phyloP scores from a whole-genome alignment of 2,329 filamentous ascomycete genomes.

The Colletotrichum acutatum region DNA sequence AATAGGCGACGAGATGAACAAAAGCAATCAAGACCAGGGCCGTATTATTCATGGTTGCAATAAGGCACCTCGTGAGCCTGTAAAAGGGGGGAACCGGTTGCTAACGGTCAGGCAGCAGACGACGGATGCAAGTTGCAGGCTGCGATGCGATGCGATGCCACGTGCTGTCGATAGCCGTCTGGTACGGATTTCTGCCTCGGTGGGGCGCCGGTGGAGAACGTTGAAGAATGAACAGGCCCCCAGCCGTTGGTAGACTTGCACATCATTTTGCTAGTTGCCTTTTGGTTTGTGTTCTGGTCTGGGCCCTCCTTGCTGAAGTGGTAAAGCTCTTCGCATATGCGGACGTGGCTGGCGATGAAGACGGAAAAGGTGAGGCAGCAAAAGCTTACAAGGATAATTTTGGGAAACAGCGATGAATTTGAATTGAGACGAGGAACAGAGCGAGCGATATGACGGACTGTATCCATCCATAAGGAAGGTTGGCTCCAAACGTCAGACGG shows the following conservation, averaged over 20 bases:
- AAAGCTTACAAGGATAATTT: background rate
- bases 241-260: background rate
- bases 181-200: background rate
- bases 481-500: background rate
- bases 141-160: background rate
- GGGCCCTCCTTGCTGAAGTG: background rate
- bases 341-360: background rate
- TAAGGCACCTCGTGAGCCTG: too few relatives aligned
- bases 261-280: background rate
- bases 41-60: background rate
- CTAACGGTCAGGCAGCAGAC: background rate
- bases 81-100: background rate
- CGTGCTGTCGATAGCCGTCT: constrained; percentile 2
- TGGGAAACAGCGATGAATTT: background rate
- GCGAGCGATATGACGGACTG: too few relatives aligned
- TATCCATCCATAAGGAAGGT: too few relatives aligned
- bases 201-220: background rate
- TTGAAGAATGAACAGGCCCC: constrained; percentile 3
- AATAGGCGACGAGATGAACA: background rate
- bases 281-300: background rate
- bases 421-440: too few relatives aligned
- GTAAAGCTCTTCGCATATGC: background rate
- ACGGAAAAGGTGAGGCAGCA: background rate
- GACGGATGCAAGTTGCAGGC: background rate
- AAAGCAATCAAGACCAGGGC: background rate